Conservation (phyloP, 75 land plant genomes). For the Sequoiadendron giganteum region DNA sequence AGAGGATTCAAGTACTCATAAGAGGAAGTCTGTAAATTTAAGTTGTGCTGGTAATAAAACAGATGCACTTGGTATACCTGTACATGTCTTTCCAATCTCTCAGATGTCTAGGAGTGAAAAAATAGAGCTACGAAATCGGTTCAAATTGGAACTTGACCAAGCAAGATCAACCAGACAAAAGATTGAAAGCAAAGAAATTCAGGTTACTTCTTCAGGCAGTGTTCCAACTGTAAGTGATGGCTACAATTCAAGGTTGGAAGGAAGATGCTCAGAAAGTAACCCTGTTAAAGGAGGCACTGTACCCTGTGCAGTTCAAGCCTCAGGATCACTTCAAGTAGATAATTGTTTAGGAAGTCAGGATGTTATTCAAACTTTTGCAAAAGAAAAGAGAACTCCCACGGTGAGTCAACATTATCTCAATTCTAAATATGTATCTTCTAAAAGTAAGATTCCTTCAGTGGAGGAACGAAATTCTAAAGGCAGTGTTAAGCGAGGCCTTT, state of each 20-base stretch:
- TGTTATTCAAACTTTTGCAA: background rate
- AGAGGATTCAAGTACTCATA: conserved; percentile 23
- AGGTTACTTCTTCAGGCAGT: background rate
- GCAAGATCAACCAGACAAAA: conserved; percentile 10
- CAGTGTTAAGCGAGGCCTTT: conserved; percentile 15
- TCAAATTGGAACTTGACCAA: conserved; percentile 29
- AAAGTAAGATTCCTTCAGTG: conserved; percentile 43
- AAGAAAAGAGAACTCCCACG: conserved; percentile 32
- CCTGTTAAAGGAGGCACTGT: background rate
- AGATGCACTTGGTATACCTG: background rate
- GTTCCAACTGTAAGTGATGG: conserved; percentile 8
- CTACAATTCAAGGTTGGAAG: background rate
- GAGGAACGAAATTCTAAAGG: conserved; percentile 29
- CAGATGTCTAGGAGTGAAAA: conserved; percentile 23
- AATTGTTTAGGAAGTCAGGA: conserved; percentile 15
- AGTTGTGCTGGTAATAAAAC: conserved; percentile 9
- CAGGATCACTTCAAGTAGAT: conserved; percentile 15
- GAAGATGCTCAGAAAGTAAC: background rate
- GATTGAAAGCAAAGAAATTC: conserved; percentile 13
- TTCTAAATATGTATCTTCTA: conserved; percentile 35
- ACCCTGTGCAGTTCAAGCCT: background rate
- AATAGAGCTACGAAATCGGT: conserved; percentile 31
- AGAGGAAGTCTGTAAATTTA: conserved; percentile 39
- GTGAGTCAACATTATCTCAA: conserved; percentile 31
- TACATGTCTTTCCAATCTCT: background rate